Percentiles rank a stretch among this genome's conserved stretches.
Evolutionary conservation across 2,329 filamentous ascomycete genomes (phyloP).

Genomic region (Fusarium haematococcum): DNA sequence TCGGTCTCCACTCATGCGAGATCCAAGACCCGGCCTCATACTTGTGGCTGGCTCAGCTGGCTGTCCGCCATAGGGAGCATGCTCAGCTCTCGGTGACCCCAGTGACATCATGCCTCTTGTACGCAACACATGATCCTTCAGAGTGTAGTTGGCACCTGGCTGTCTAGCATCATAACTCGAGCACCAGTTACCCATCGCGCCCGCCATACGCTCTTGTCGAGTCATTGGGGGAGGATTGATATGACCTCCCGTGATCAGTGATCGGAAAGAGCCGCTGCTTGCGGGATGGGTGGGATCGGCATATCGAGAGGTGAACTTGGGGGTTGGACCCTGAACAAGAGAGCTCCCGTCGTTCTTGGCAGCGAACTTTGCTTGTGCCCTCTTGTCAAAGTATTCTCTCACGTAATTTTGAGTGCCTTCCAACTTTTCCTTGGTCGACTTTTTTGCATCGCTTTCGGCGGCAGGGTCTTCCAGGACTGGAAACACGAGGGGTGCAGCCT

Average conservation of each 20-base stretch:
- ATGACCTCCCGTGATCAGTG: slow-evolving; percentile 25
- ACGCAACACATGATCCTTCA: background rate
- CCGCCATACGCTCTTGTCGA: background rate
- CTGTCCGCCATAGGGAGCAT: background rate
- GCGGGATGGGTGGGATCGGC: slow-evolving; percentile 29
- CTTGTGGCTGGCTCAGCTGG: background rate
- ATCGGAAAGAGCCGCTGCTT: slow-evolving; percentile 28
- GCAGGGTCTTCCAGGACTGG: slow-evolving; percentile 2
- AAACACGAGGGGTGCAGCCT: slow-evolving; percentile 9
- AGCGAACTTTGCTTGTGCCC: slow-evolving; percentile 13
- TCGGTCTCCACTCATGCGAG: background rate
- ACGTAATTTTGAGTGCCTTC: slow-evolving; percentile 1
- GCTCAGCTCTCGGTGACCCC: background rate
- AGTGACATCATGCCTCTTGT: background rate
- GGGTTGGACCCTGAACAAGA: background rate
- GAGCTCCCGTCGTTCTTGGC: slow-evolving; percentile 7
- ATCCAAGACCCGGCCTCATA: background rate
- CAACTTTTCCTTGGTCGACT: slow-evolving; percentile 5
- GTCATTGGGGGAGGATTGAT: slow-evolving; percentile 24
- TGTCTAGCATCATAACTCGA: background rate
- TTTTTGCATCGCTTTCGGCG: background rate
- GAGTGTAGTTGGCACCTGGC: background rate
- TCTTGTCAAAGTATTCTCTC: slow-evolving; percentile 18
- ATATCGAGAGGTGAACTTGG: slow-evolving; percentile 20
- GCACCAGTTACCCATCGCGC: background rate